Base-by-base conservation (phyloP, 192 early-diverging fungal genomes). In the Glomus cerebriforme region DNA sequence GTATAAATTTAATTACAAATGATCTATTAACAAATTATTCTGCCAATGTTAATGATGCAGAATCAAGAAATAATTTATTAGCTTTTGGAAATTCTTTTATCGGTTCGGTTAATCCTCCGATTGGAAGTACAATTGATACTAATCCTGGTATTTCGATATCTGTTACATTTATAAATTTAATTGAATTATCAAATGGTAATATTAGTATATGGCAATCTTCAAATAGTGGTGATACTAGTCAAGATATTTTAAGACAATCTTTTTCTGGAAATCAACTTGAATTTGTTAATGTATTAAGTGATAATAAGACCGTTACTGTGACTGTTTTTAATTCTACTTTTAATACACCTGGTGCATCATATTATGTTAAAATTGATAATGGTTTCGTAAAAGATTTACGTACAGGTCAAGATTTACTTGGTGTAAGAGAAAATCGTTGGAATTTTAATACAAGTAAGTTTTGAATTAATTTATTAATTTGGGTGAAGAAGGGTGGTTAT, bases 361-460 rank as follows among this genome's bases (percentile, higher is more conserved):
- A 73, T 73, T 73, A 58, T 73, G 26, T 54, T 58, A 73, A 39
- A 13, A 17, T 59, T 7, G 72, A 73, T 19, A 73, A 73, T 59
- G 45, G 54, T 17, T 73, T 73, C 12, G 72, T 73, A 7, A 73
- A 54, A 73, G 43, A 47, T 58, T 17, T 27, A 4, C 15, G 10
- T 19, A 10, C 19, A 7, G 49, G 13, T 49, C 47, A 73, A 73
- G 26, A 26, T 26, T 29, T 73, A 13, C 47, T 58, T 22, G 72
- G 72, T 6, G 17, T 73, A 31, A 32, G 27, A 49, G 26, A 31
- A 73, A 58, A 24, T 5, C 22, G 9, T 9, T 73, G 72, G 72
- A 73, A 19, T 54, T 73, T 73, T 73, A 73, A 26, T 22, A 73
- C 47, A 19, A 12, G 62, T 64, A 22, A 27, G 24, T 31, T 12